Evolutionary conservation across 371 early-diverging fungal genomes (phyloP), one percentile per base, ranked within the genome.

Genomic region (Homolaphlyctis polyrhiza): DNA sequence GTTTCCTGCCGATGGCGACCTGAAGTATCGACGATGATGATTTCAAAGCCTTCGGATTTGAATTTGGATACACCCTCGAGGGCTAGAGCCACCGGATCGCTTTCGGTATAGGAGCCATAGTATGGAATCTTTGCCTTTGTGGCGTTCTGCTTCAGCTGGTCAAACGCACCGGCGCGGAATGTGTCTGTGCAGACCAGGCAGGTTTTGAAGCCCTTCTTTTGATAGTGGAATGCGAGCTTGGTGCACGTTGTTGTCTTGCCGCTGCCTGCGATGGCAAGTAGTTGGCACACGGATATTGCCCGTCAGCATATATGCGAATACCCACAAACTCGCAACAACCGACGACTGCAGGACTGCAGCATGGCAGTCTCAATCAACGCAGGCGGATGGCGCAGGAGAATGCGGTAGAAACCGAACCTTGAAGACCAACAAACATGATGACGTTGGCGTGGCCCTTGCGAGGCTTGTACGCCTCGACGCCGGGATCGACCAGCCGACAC

Each of bases 81-180:
- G 0, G 99, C 99, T 47, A 99, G 89, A 48, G 87, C 82, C 21
- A 95, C 99, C 3, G 99, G 99, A 76, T 99, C 98, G 0, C 91
- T 87, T 71, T 98, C 97, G 29, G 87, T 86, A 67, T 95, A 95
- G 65, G 92, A 90, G 57, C 97, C 99, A 76, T 91, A 99, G 76
- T 90, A 98, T 51, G 99, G 98, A 48, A 99, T 94, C 69, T 97
- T 95, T 27, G 98, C 98, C 70, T 96, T 95, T 29, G 94, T 89
- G 3, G 99, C 98, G 71, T 99, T 99, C 71, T 99, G 99, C 76
- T 95, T 96, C 65, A 99, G 85, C 81, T 99, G 99, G 81, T 99
- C 99, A 77, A 97, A 99, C 5, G 99, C 99, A 80, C 99, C 99
- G 57, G 99, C 99, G 77, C 99, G 92, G 78, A 99, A 99, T 5